These are phyloP conservation scores for Byssochlamys sp. DNA, from an alignment of 2,329 filamentous ascomycete genomes.

Conservation along the genomic window DNA sequence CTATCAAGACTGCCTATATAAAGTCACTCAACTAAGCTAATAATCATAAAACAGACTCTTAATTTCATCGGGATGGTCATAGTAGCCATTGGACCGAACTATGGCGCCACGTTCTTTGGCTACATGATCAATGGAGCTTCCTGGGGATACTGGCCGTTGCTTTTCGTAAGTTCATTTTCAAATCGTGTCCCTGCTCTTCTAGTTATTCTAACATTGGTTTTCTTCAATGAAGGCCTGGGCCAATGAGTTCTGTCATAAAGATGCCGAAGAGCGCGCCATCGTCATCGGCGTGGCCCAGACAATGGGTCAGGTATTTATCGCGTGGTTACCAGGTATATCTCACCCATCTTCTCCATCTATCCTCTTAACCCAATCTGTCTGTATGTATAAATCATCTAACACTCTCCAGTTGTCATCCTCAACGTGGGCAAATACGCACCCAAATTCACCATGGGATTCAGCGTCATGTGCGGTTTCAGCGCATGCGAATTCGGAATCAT, in stretches of 20 bases:
- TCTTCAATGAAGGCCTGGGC: conserved; percentile 6
- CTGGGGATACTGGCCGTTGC: conserved; percentile 12
- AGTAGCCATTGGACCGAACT: conserved; percentile 10
- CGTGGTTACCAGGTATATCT: conserved; percentile 10
- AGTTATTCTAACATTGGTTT: neutral
- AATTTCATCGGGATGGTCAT: conserved; percentile 14
- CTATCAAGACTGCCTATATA: neutral
- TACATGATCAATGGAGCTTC: conserved; percentile 13
- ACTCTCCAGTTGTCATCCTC: conserved; percentile 7
- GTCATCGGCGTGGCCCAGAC: conserved; percentile 11
- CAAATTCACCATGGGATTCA: conserved; percentile 11
- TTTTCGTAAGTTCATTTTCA: conserved; percentile 6
- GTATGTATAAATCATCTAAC: neutral
- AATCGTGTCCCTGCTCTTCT: neutral
- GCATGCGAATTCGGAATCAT: conserved; percentile 10
- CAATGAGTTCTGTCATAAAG: conserved; percentile 12
- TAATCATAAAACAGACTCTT: neutral
- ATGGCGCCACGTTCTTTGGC: conserved; percentile 12
- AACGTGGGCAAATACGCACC: conserved; percentile 13
- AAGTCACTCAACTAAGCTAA: neutral
- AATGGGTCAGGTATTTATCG: conserved; percentile 12
- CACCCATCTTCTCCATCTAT: neutral
- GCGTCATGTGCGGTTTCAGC: conserved; percentile 9
- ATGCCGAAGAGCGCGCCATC: conserved; percentile 16
- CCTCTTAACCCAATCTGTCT: too few relatives aligned